phyloP scores from a whole-genome alignment of 2,329 filamentous ascomycete species.

The Sclerotinia trifoliorum region DNA sequence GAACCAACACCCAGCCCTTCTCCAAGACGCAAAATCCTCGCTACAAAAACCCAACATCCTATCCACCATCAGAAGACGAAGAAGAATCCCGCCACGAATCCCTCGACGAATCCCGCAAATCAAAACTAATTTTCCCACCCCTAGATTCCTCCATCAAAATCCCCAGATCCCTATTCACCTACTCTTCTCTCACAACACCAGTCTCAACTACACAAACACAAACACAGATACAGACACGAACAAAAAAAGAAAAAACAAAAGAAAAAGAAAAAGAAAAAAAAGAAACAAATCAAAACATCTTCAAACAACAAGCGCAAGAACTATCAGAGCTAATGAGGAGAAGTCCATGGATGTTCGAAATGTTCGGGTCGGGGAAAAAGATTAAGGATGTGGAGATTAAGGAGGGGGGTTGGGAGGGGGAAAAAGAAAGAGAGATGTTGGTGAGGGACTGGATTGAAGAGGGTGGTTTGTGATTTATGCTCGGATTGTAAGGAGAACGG shows the following conservation, averaged over 20 bases:
- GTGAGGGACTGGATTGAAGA: constrained; percentile 16
- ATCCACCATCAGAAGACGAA: background rate
- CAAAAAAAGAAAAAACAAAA: background rate
- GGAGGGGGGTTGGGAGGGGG: constrained; percentile 36
- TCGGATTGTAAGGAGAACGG: background rate
- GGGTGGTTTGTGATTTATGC: background rate
- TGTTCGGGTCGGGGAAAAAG: constrained; percentile 23
- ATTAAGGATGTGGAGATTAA: constrained; percentile 40
- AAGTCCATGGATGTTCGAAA: no score
- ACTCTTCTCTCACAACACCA: background rate
- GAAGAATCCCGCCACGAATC: background rate
- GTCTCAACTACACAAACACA: background rate
- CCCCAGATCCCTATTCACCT: constrained; percentile 33
- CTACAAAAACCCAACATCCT: background rate
- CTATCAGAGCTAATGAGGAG: constrained; percentile 28
- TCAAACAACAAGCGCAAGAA: constrained; percentile 31
- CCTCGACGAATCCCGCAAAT: constrained; percentile 23
- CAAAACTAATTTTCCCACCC: constrained; percentile 35
- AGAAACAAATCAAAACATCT: background rate
- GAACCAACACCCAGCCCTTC: no score
- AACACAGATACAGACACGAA: background rate
- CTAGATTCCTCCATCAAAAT: constrained; percentile 30
- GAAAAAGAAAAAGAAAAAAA: background rate
- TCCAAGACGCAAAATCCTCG: background rate
- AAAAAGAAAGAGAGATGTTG: constrained; percentile 19